Conservation (phyloP, 2,329 filamentous ascomycete genomes). For the Alternaria triticimaculans region DNA sequence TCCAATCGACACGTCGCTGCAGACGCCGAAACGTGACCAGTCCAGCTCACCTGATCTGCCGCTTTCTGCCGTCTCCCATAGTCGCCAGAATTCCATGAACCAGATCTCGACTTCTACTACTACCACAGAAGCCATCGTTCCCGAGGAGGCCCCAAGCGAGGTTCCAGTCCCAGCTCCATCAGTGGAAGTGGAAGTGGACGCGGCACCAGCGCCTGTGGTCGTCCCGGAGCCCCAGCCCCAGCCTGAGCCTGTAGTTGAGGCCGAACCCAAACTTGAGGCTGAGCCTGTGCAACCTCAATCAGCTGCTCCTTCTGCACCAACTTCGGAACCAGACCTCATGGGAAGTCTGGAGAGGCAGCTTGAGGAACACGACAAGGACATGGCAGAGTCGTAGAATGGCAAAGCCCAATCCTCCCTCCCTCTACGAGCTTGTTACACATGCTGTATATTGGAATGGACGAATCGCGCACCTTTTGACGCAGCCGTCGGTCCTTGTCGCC, state of each 20-base stretch:
- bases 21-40: constrained; percentile 31
- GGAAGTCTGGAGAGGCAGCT: constrained; percentile 57
- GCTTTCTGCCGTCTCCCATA: constrained; percentile 47
- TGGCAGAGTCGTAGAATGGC: constrained; percentile 18
- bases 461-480: neutral
- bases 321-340: constrained; percentile 54
- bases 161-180: constrained; percentile 5
- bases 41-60: constrained; percentile 54
- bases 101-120: constrained; percentile 31
- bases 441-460: neutral
- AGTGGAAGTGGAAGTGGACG: constrained; percentile 1
- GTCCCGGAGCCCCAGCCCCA: neutral
- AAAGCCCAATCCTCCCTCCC: neutral
- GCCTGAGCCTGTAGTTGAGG: neutral
- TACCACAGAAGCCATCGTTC: constrained; percentile 7
- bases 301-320: constrained; percentile 19
- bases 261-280: neutral
- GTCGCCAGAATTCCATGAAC: constrained; percentile 46
- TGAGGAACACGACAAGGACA: constrained; percentile 39
- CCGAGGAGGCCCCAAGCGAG: constrained; percentile 9
- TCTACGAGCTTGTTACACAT: neutral
- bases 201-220: constrained; percentile 3
- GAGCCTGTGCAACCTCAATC: constrained; percentile 11
- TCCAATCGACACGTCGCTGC: constrained; percentile 7
- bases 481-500: neutral